Base-by-base conservation (phyloP, 2,329 filamentous ascomycete genomes). In the Colletotrichum tamarilloi region DNA sequence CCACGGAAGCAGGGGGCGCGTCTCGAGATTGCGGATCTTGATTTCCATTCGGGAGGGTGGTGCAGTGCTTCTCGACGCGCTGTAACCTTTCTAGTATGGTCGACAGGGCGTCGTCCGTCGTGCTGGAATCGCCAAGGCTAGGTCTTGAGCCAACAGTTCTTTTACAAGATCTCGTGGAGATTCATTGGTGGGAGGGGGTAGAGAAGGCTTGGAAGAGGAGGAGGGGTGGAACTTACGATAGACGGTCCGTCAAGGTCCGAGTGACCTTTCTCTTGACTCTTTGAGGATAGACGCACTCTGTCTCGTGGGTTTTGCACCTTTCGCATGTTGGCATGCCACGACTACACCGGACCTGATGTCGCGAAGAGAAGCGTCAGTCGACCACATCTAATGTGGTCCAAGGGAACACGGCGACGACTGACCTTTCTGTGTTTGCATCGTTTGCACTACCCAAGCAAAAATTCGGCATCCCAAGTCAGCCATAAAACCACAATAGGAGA, bases 81-180 rank as follows among this genome's bases (percentile, higher is more conserved):
- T 80, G 77, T 0, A 81, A 49, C 4, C 80, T 76, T 63, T 81
- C 76, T 8, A 81, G 78, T 26, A 81, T 81, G 22, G 77, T 77
- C 4, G 75, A 66, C 1, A 81, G 71, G 14, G 79, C 76, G 64
- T 56, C 68, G 42, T 72, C 68, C 1, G 68, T 72, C 12, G 68
- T 72, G 5, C 68, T 72, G 30, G 57, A 49, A 12, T 24, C 49
- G 57, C 46, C 68, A 30, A 62, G 56, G 22, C 32, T 35, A 11
- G n/a, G 35, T 32, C n/a, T 62, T 72, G 16, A 72, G 68, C 57
- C 32, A 49, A 32, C 19, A 35, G 62, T 67, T 19, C 46, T 49
- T 22, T 42, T 52, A 30, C 57, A 24, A 32, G 9, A 9, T 35
- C 5, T 46, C 53, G 9, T n/a, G n/a, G 6, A 32, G 24, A 42